Base-by-base conservation (phyloP, 805 yeast species). In the Saturnispora bothae region DNA sequence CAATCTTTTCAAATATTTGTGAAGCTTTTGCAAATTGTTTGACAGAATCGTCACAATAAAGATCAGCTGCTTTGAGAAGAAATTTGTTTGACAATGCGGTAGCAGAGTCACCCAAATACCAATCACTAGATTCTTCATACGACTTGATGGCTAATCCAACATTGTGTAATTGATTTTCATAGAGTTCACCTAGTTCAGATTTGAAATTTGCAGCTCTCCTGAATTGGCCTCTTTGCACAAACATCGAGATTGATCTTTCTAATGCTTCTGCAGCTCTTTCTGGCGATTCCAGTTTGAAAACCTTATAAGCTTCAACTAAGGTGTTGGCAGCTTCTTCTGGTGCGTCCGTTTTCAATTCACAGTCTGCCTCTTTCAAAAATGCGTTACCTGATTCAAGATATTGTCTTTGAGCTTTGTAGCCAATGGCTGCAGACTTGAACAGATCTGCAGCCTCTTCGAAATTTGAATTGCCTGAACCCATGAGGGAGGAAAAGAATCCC, bases 161-260 rank as follows among this genome's bases (percentile, higher is more conserved):
- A 51, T 88, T 89, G 35, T 70, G 70, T 16, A 84, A 63, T 34
- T 80, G 83, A 33, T 71, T 71, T 60, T 89, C 97, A 54, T 83
- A 84, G 33, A 89, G 59, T 48, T 77, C 86, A 9, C 88, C 98
- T 52, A 92, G 68, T 56, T 92, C 98, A 66, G 81, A 75, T 55
- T 88, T 81, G 64, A 82, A 88, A 54, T 85, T 85, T 10, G 98
- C 98, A 18, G 95, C 96, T 57, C 97, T 71, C 57, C 98, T 76
- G 63, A 92, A 92, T 58, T 89, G 96, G 10, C 99, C 99, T 49
- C 83, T 76, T 45, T 76, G 69, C 2, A 95, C 85, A 59, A 88
- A 89, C 54, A 84, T 69, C 45, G 75, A 78, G 43, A 89, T 78
- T 1, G 97, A 95, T 49, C 71, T 71, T 41, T 72, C 70, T 45